phyloP scores from a whole-genome alignment of 1,139 yeast species.

The Oligophagozyma castellii region DNA sequence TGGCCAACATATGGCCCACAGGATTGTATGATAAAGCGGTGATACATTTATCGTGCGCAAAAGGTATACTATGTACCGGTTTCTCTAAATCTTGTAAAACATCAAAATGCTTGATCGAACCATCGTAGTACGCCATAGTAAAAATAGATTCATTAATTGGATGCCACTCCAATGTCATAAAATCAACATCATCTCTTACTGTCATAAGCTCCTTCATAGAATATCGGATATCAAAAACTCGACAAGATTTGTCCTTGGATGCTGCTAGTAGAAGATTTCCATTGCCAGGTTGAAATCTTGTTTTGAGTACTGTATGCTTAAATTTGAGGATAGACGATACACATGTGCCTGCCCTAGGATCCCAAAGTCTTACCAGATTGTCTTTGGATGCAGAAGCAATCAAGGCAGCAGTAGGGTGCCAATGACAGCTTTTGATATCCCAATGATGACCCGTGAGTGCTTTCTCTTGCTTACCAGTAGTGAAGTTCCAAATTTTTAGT shows the following conservation, averaged over 20 bases:
- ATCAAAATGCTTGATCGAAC: slow-evolving; percentile 67
- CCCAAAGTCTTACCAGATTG: slow-evolving; percentile 88
- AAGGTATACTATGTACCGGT: slow-evolving; percentile 59
- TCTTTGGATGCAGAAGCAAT: slow-evolving; percentile 87
- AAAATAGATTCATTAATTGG: slow-evolving; percentile 73
- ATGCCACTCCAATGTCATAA: slow-evolving; percentile 83
- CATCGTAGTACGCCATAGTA: slow-evolving; percentile 83
- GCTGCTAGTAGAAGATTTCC: slow-evolving; percentile 67
- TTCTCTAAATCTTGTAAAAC: slow-evolving; percentile 37
- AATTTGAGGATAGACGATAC: slow-evolving; percentile 78
- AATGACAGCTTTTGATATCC: slow-evolving; percentile 95
- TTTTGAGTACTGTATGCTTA: slow-evolving; percentile 81
- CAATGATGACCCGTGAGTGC: slow-evolving; percentile 86
- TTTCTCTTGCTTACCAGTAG: slow-evolving; percentile 76
- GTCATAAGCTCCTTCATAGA: slow-evolving; percentile 60
- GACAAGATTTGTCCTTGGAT: slow-evolving; percentile 76
- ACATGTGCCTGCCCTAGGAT: slow-evolving; percentile 67
- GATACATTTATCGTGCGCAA: slow-evolving; percentile 89
- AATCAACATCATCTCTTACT: slow-evolving; percentile 72
- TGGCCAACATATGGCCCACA: slow-evolving; percentile 75
- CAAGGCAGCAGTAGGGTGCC: slow-evolving; percentile 86
- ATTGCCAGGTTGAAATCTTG: slow-evolving; percentile 50
- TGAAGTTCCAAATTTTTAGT: slow-evolving; percentile 87
- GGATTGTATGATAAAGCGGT: slow-evolving; percentile 90
- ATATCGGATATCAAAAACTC: slow-evolving; percentile 74